Percentiles rank a stretch among this genome's conserved stretches.
Conservation (phyloP, 805 yeast species). For the Saitoella complicata region DNA sequence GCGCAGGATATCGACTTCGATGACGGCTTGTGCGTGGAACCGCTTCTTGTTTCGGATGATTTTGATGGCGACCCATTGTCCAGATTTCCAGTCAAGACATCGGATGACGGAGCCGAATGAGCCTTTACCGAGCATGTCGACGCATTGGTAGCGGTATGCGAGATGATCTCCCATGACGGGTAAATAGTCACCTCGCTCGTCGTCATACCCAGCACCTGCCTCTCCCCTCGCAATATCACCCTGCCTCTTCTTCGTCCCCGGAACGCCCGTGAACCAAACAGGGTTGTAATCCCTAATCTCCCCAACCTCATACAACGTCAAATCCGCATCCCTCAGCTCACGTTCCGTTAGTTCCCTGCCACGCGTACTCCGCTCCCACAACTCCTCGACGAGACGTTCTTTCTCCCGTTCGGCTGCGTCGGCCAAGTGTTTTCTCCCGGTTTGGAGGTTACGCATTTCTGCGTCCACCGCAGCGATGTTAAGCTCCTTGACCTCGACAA, state of each 20-base stretch:
- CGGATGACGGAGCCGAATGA: slow-evolving; percentile 67
- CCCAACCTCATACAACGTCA: neutral
- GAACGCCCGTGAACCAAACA: slow-evolving; percentile 1
- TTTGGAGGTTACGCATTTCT: too few species aligned
- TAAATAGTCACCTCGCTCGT: slow-evolving; percentile 44
- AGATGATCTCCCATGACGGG: slow-evolving; percentile 50
- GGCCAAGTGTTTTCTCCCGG: too few species aligned
- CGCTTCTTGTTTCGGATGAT: slow-evolving; percentile 57
- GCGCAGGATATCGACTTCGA: slow-evolving; percentile 55
- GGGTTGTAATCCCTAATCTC: neutral
- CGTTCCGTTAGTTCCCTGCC: too few species aligned
- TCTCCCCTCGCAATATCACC: too few species aligned
- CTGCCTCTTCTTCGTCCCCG: neutral
- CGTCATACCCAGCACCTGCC: slow-evolving; percentile 49
- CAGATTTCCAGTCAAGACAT: slow-evolving; percentile 49
- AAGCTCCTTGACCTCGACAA: too few species aligned
- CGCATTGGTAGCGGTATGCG: slow-evolving; percentile 27
- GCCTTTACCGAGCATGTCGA: slow-evolving; percentile 46
- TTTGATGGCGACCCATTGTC: slow-evolving; percentile 51
- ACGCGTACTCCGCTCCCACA: too few species aligned
- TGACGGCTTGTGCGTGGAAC: slow-evolving; percentile 62
- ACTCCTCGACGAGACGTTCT: too few species aligned
- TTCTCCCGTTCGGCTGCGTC: too few species aligned
- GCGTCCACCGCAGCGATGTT: too few species aligned
- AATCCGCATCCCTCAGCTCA: neutral